phyloP scores from a whole-genome alignment of 371 early-diverging fungal species.

The Nematocida sp. region DNA sequence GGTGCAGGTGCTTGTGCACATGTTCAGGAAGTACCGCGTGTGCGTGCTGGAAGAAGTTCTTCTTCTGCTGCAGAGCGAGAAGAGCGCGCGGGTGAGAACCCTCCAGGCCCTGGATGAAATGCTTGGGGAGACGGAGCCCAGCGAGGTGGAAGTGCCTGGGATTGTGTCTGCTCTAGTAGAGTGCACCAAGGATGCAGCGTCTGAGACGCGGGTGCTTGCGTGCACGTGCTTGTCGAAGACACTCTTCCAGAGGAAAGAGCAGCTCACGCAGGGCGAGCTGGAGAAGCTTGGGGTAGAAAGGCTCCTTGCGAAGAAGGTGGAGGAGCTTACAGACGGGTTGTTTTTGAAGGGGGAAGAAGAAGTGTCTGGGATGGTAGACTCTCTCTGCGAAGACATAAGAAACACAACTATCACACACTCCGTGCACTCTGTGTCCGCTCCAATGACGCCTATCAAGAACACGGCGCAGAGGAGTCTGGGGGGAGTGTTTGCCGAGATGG shows the following conservation, averaged over 20 bases:
- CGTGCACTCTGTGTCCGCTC: neutral
- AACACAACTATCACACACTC: constrained; percentile 30
- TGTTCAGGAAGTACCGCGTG: neutral
- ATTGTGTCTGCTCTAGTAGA: neutral
- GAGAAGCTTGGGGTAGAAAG: constrained; percentile 34
- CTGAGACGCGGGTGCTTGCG: constrained; percentile 26
- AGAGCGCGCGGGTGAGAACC: neutral
- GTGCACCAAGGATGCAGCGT: constrained; percentile 13
- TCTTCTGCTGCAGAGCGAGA: constrained; percentile 2
- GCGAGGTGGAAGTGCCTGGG: neutral
- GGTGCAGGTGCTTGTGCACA: neutral
- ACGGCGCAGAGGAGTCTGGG: too few relatives aligned
- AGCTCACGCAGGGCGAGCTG: constrained; percentile 13
- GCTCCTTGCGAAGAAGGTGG: constrained; percentile 22
- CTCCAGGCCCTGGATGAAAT: constrained; percentile 1
- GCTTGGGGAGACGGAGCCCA: neutral
- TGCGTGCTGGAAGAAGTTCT: neutral
- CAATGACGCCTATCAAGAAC: constrained; percentile 8
- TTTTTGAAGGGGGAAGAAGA: constrained; percentile 25
- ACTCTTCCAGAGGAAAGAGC: neutral
- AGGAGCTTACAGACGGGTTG: constrained; percentile 4
- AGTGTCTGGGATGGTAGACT: constrained; percentile 30
- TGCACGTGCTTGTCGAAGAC: neutral
- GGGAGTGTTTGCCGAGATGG: too few relatives aligned
- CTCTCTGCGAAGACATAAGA: constrained; percentile 46